A percentile compares a stretch with the other conserved stretches of the same genome.
Conservation (phyloP, 1,284 basidiomycete genomes). For the Xerocomus amazonicus region DNA sequence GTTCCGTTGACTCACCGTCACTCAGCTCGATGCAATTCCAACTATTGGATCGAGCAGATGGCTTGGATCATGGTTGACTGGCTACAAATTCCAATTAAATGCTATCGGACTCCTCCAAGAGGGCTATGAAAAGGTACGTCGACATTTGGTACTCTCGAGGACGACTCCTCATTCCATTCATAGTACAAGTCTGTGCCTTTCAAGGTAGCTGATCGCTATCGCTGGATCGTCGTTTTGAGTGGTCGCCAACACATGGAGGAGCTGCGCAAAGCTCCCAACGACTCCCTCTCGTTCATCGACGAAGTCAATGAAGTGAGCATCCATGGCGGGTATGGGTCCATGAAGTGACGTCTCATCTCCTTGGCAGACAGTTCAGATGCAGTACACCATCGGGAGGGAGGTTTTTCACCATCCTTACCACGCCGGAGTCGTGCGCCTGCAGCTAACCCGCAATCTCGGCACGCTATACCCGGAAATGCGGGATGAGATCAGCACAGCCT, state of each 20-base stretch:
- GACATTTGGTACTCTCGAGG: constrained; percentile 10
- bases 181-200: constrained; percentile 32
- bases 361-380: constrained; percentile 19
- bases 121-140: constrained; percentile 17
- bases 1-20: background rate
- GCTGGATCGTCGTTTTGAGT: constrained; percentile 41
- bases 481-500: constrained; percentile 32
- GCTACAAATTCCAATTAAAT: constrained; percentile 11
- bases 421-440: constrained; percentile 21
- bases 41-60: constrained; percentile 18
- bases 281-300: constrained; percentile 36
- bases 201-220: constrained; percentile 38
- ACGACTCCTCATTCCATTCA: background rate
- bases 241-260: constrained; percentile 39
- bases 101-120: constrained; percentile 14
- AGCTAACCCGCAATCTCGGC: constrained; percentile 33
- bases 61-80: constrained; percentile 16
- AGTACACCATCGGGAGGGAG: constrained; percentile 30
- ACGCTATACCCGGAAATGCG: constrained; percentile 26
- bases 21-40: constrained; percentile 13
- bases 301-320: constrained; percentile 34
- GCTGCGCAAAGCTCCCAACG: constrained; percentile 37
- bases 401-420: constrained; percentile 30
- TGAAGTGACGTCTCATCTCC: background rate
- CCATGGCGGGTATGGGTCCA: background rate